Evolutionary conservation across 208 protist genomes (phyloP), one percentile per base, ranked within the genome.

Genomic region (Wallacemonas collosoma): DNA sequence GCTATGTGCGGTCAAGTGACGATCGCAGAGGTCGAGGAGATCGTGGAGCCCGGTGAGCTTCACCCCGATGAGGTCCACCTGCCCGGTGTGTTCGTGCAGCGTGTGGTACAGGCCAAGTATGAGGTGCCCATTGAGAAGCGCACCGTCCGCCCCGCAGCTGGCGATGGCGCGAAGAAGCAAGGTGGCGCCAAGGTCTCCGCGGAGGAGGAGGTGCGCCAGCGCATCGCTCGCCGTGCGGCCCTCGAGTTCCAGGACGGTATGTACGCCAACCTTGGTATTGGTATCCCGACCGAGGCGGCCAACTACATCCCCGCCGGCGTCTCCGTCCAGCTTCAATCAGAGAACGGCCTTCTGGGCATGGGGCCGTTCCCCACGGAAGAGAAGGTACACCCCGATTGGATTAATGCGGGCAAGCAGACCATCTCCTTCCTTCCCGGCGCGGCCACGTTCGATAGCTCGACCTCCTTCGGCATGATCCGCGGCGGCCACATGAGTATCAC

Each of bases 401-500:
- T 98, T 71, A 99, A 99, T 75, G 98, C 98, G 7, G 96, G 97
- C 54, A 99, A 99, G 78, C 94, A 99, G 83, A 99, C 98, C 5
- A 95, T 99, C 39, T 98, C 97, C 0, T 95, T 91, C 38, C 77
- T 99, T 40, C 95, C 97, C 35, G 97, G 97, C 26, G 90, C 94
- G 0, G 78, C 95, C 9, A 92, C 95, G 76, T 99, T 99, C 82
- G 89, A 90, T 67, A 94, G 85, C 61, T 75, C 86, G 12, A 88
- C 92, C 26, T 99, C 97, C 9, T 99, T 99, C 75, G 96, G 88
- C 5, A 99, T 99, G 97, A 99, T 99, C 68, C 90, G 98, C 71
- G 98, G 97, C 63, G 95, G 90, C 17, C 96, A 99, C 72, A 97
- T 99, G 72, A 83, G 98, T 76, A 79, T 99, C 12, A 99, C 98